These are phyloP conservation scores for Cyphellophora europaea DNA, from an alignment of 2,329 filamentous ascomycete species.

Conservation along the genomic window DNA sequence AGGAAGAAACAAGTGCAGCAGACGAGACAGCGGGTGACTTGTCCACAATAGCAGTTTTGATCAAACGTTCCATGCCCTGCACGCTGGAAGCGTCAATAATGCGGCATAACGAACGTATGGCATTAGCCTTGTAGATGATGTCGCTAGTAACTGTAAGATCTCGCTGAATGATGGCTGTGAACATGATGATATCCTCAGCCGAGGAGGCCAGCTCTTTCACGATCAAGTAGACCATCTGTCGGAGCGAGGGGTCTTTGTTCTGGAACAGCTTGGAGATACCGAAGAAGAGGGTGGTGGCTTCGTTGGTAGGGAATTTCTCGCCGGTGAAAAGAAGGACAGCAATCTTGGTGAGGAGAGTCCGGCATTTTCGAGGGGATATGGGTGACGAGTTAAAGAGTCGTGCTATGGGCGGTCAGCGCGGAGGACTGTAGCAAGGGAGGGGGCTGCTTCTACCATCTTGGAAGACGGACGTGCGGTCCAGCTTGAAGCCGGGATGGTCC, in stretches of 20 bases:
- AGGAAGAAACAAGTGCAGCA: slow-evolving; percentile 89
- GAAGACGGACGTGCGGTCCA: slow-evolving; percentile 95
- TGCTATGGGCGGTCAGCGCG: slow-evolving; percentile 44
- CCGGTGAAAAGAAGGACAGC: slow-evolving; percentile 92
- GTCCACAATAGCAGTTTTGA: slow-evolving; percentile 99
- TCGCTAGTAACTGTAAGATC: slow-evolving; percentile 94
- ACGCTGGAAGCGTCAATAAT: slow-evolving; percentile 96
- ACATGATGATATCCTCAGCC: slow-evolving; percentile 99
- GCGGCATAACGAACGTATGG: slow-evolving; percentile 86
- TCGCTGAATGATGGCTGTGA: slow-evolving; percentile 99
- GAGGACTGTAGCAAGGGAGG: slow-evolving; percentile 11
- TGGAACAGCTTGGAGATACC: slow-evolving; percentile 99
- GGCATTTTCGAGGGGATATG: slow-evolving; percentile 93
- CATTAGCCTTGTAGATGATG: slow-evolving; percentile 87
- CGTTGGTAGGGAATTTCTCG: slow-evolving; percentile 92
- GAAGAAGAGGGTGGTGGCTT: slow-evolving; percentile 97
- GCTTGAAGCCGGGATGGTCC: slow-evolving; percentile 86
- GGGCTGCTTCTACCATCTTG: slow-evolving; percentile 66
- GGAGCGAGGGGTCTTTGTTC: slow-evolving; percentile 95
- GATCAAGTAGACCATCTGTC: slow-evolving; percentile 97
- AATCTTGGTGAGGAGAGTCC: slow-evolving; percentile 94
- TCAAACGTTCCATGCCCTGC: slow-evolving; percentile 93
- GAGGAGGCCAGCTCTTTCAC: slow-evolving; percentile 95
- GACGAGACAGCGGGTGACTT: slow-evolving; percentile 97
- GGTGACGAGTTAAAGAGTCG: slow-evolving; percentile 96